These are phyloP conservation scores for Verticillium albo-atrum DNA, from an alignment of 2,329 filamentous ascomycete genomes.

Conservation along the genomic window DNA sequence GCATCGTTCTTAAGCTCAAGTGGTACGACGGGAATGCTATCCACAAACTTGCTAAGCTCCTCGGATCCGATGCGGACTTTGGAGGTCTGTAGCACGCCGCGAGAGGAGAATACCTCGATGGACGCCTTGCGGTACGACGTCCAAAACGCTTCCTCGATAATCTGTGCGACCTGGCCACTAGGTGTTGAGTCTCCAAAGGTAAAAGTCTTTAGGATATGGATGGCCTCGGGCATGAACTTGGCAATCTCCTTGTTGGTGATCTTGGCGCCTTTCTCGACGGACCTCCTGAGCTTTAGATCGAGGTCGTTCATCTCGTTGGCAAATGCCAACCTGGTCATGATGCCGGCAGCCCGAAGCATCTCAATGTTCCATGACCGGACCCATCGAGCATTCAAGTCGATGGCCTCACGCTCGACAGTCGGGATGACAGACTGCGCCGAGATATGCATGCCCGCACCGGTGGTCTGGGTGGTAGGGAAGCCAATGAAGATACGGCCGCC, in stretches of 20 bases:
- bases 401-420: constrained; percentile 93
- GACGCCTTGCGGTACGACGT: constrained; percentile 76
- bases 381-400: constrained; percentile 92
- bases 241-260: constrained; percentile 60
- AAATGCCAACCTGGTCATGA: constrained; percentile 85
- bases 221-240: constrained; percentile 69
- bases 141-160: constrained; percentile 96
- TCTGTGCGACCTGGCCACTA: constrained; percentile 73
- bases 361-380: constrained; percentile 95
- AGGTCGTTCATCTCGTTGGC: constrained; percentile 80
- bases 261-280: constrained; percentile 40
- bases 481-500: constrained; percentile 92
- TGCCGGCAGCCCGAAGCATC: constrained; percentile 84
- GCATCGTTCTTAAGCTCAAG: constrained; percentile 67
- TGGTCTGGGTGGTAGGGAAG: constrained; percentile 96
- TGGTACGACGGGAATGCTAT: constrained; percentile 82
- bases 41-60: constrained; percentile 68
- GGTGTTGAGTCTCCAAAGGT: constrained; percentile 88
- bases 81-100: constrained; percentile 79
- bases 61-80: constrained; percentile 73
- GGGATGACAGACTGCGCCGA: constrained; percentile 95
- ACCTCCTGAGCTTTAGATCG: constrained; percentile 52
- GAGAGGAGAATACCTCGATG: constrained; percentile 84
- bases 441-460: constrained; percentile 87
- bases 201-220: constrained; percentile 83